Evolutionary conservation across 2,329 filamentous ascomycete species (phyloP), one percentile per base, ranked within the genome.

Genomic region (Corynespora cassiicola): DNA sequence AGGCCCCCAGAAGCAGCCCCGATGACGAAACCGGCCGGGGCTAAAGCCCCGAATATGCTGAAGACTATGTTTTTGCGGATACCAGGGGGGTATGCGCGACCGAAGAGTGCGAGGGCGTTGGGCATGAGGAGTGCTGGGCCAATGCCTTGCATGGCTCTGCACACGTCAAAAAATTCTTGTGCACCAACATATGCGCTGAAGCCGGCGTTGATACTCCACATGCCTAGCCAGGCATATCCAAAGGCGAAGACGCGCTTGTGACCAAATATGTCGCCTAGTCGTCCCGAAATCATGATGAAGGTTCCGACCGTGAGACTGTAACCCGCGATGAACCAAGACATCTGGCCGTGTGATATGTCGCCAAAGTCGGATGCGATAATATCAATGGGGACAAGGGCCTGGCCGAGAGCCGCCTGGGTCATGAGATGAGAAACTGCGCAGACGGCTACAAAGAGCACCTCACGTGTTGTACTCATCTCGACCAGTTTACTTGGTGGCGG

Each of bases 351-450:
- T 32, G 66, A 66, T 2, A 55, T 58, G 16, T 66, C 63, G 8
- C 62, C 63, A 23, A 79, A 71, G 21, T 66, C 67, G 12, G 61
- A 45, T 11, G 67, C 74, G 45, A 80, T 78, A 35, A 74, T 62
- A 30, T 75, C 68, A 16, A 76, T 59, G 2, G 70, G 68, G 6
- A 66, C 65, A 8, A 75, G 44, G 18, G 57, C 57, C 31, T 63
- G 54, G 20, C 59, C 61, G 3, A 66, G 40, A 7, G 50, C 58
- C 7, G 52, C 52, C 36, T 66, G 61, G 12, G 60, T 58, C 45
- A 56, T 56, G 29, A 61, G 46, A 37, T 66, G 58, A 20, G 61
- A 54, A 16, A 56, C 45, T n/a, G 54, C 50, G 14, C 58, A 56
- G 9, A 63, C 42, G 6, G 47, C 56, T 6, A 63, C 50, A 33